A percentile compares a stretch with the other conserved stretches of the same genome.
Evolutionary conservation across 495 filamentous ascomycete species (phyloP).

Genomic region (Penicillium antarcticum): DNA sequence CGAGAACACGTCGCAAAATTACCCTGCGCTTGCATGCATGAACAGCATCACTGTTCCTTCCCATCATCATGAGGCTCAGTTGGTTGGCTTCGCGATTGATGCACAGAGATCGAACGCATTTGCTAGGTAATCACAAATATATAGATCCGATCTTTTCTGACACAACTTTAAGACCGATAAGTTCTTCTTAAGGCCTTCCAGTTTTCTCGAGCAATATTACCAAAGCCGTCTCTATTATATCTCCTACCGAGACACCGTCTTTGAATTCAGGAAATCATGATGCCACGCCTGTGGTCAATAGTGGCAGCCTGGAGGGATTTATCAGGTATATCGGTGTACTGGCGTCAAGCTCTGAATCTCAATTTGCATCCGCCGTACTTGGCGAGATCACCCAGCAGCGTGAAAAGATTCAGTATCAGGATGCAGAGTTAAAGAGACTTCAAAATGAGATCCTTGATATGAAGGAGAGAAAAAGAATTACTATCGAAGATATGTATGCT

Average conservation of each 20-base stretch:
- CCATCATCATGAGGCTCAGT: slow-evolving; percentile 3
- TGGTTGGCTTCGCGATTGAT: not conserved
- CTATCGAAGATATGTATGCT: slow-evolving; percentile 5
- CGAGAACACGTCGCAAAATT: slow-evolving; percentile 7
- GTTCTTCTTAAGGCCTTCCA: not conserved
- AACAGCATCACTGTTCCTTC: slow-evolving; percentile 8
- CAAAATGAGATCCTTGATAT: slow-evolving; percentile 7
- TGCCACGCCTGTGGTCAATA: not conserved
- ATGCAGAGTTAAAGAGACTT: slow-evolving; percentile 12
- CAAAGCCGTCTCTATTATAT: not conserved
- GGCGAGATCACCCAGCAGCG: slow-evolving; percentile 1
- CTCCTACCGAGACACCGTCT: not conserved
- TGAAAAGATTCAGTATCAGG: slow-evolving; percentile 3
- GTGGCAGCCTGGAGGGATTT: slow-evolving; percentile 6
- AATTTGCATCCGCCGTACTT: slow-evolving; percentile 2
- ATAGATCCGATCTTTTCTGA: not conserved
- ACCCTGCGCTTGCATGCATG: slow-evolving; percentile 9
- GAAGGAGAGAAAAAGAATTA: slow-evolving; percentile 6
- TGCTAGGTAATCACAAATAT: not conserved
- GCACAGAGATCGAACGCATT: too few species aligned
- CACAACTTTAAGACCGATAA: not conserved
- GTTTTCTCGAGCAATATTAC: not conserved
- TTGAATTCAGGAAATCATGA: not conserved
- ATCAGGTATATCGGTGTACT: slow-evolving; percentile 7
- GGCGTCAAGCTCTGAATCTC: slow-evolving; percentile 8